Base-by-base conservation (phyloP, 768 basidiomycete species). In the Artomyces pyxidatus region DNA sequence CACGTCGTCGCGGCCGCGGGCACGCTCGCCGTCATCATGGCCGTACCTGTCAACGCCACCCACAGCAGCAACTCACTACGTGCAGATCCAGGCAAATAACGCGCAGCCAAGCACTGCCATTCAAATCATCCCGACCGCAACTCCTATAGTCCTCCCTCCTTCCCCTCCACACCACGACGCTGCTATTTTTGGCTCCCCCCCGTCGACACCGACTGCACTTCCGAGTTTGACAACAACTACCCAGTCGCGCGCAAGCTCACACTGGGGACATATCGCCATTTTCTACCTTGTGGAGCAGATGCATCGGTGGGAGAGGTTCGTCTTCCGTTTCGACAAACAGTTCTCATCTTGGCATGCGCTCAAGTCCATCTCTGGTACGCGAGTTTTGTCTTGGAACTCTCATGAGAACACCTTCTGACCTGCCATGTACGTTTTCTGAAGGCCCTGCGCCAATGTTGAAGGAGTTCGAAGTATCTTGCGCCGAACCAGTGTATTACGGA, bases 181-280 rank as follows among this genome's bases (percentile, higher is more conserved):
- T 22, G 57, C 51, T 6, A 41, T 41, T 8, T 39, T 52, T 10
- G 46, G 45, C 30, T 46, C 58, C 0, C 61, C 47, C 12, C 49
- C 50, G 2, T 52, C 50, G 27, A 43, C 43, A 10, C 30, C 42
- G 12, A 6, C 47, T 4, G 60, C 51, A 47, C 61, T 53, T n/a
- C 56, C 48, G 45, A 45, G 51, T 55, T 59, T 50, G 57, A 64
- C 44, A 41, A 59, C 47, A 48, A 57, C 45, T 50, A 65, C 43
- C 42, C 61, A 51, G 50, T 65, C 57, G 64, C 69, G 40, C 63
- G 73, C 52, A 16, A 81, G 76, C 53, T 72, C 77, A 52, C 81
- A 85, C 47, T 90, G 87, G 87, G 87, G 85, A 0, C 80, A 87
- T 55, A 83, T 90, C 27, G 83, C 82, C 0, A 78, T 89, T 39